Evolutionary conservation across 306 rosid genomes (phyloP).

Genomic region (Rubus parviflorus): DNA sequence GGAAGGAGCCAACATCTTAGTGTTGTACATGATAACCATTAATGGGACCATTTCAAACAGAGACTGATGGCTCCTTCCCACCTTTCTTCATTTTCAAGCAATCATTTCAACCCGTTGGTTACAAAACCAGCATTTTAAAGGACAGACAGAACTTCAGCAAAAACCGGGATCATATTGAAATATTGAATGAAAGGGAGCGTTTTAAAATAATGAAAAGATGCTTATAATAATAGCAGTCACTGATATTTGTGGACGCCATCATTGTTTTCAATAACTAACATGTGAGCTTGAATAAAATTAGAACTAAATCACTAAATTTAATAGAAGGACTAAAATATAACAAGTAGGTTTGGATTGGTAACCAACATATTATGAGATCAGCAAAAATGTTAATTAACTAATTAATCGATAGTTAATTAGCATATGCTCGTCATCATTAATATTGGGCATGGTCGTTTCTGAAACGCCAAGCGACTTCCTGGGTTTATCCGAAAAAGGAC

Average conservation of each 20-base stretch:
- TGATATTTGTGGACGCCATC: slow-evolving; percentile 10
- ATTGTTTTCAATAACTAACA: background rate
- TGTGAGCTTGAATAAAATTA: background rate
- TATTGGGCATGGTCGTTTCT: background rate
- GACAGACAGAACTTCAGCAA: background rate
- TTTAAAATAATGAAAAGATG: background rate
- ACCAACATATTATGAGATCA: slow-evolving; percentile 3
- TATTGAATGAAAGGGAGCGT: background rate
- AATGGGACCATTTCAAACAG: slow-evolving; percentile 14
- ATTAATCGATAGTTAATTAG: background rate
- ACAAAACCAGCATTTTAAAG: background rate
- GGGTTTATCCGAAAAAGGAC: slow-evolving; percentile 2
- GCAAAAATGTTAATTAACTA: background rate
- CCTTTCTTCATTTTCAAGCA: background rate
- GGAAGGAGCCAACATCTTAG: background rate
- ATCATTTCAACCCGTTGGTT: slow-evolving; percentile 2
- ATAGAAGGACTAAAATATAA: background rate
- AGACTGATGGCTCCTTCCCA: background rate
- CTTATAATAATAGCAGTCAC: slow-evolving; percentile 15
- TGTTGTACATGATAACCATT: background rate
- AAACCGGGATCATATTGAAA: background rate
- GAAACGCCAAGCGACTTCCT: background rate
- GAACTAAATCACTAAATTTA: background rate
- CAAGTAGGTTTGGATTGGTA: slow-evolving; percentile 6
- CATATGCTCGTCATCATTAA: slow-evolving; percentile 23